phyloP scores from a whole-genome alignment of 2,329 filamentous ascomycete genomes.

The Trichophyton benhamiae region DNA sequence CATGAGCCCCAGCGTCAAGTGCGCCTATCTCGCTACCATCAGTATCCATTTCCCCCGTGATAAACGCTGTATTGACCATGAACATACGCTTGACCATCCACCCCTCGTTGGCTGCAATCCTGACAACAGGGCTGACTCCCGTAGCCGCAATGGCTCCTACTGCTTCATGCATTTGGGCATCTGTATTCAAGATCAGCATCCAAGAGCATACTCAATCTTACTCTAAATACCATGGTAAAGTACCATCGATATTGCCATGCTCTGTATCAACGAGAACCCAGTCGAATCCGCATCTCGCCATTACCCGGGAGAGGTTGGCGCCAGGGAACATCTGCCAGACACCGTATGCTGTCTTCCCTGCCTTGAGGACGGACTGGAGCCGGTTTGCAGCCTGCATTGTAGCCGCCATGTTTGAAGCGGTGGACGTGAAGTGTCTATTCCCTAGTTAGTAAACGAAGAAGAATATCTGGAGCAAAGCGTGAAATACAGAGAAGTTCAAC shows the following conservation, averaged over 20 bases:
- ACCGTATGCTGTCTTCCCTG: conserved; percentile 39
- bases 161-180: conserved; percentile 44
- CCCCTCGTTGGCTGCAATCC: conserved; percentile 44
- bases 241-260: conserved; percentile 45
- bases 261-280: conserved; percentile 45
- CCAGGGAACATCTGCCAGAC: conserved; percentile 49
- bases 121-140: conserved; percentile 34
- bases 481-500: background rate
- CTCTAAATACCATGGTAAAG: background rate
- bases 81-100: conserved; percentile 49
- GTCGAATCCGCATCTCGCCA: conserved; percentile 42
- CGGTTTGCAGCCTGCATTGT: conserved; percentile 44
- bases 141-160: conserved; percentile 36
- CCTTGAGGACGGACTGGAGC: conserved; percentile 40
- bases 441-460: background rate
- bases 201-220: background rate
- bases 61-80: too few relatives aligned
- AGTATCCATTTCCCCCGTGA: background rate
- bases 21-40: conserved; percentile 28
- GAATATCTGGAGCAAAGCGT: background rate
- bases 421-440: background rate
- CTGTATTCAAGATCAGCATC: conserved; percentile 16
- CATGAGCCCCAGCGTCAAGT: conserved; percentile 48
- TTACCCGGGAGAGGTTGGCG: conserved; percentile 41
- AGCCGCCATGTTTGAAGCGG: background rate